Evolutionary conservation across 768 basidiomycete species (phyloP), one percentile per base, ranked within the genome.

Genomic region (Udeniomyces megalosporus): DNA sequence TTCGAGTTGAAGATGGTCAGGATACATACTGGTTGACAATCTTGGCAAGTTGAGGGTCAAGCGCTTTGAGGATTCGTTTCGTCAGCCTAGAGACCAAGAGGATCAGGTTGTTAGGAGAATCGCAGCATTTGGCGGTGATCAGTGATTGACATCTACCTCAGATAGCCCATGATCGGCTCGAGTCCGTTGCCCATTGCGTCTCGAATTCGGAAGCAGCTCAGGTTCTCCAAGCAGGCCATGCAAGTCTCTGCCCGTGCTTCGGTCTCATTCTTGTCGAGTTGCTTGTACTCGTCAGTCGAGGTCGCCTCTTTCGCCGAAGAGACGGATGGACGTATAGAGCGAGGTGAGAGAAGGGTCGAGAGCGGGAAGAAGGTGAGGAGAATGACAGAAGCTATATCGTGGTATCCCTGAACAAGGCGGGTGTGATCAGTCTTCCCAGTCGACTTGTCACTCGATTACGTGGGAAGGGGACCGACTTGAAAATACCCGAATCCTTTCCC

Each of bases 101-200:
- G n/a, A 38, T 24, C 4, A 4, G n/a, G 26, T 24, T 8, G 20
- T 22, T 35, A 31, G 1, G 17, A 32, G 7, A 28, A 12, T 17
- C 22, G 15, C 51, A 54, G 11, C 20, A 8, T 34, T 7, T 22
- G 15, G 3, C 29, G 29, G n/a, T 15, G 38, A 7, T 17, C 22
- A 38, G 34, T 35, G 17, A 12, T 17, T 29, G 12, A 24, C 24
- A 65, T 73, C 22, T 62, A 80, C 89, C 85, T 78, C 49, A 95
- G 71, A 29, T 88, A 74, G 11, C 88, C 90, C 14, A 92, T 79
- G 34, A 95, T 78, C 15, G 89, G 89, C 61, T 90, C 88, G 29
- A 96, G 77, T 15, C 82, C 84, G 8, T 76, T 71, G 2, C 89
- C 85, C 91, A 93, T 93, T 0, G 89, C 83, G 72, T 96, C 91